These are phyloP conservation scores for Aspergillus transmontanensis DNA, from an alignment of 2,329 filamentous ascomycete species.

Conservation along the genomic window DNA sequence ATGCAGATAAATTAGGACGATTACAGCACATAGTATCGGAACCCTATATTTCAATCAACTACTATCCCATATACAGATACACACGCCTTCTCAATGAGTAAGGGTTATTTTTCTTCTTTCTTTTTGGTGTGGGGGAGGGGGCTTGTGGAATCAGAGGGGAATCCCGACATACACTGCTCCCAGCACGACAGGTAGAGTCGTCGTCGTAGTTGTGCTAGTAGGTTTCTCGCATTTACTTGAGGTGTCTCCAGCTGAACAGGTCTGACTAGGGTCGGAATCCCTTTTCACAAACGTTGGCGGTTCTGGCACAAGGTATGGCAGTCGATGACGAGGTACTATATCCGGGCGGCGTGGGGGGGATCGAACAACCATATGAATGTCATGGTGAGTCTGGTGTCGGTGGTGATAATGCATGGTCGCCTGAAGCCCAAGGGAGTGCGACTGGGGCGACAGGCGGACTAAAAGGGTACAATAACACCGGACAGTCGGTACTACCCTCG, in stretches of 20 bases:
- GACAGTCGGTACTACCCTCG: too few species aligned
- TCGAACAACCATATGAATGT: slow-evolving; percentile 25
- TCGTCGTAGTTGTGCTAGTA: slow-evolving; percentile 53
- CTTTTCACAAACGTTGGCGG: slow-evolving; percentile 32
- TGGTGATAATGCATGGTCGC: slow-evolving; percentile 28
- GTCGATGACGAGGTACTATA: slow-evolving; percentile 28
- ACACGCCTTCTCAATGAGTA: not conserved
- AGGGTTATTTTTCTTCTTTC: not conserved
- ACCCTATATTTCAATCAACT: slow-evolving; percentile 60
- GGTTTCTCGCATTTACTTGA: slow-evolving; percentile 60
- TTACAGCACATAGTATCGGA: slow-evolving; percentile 67
- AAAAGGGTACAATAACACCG: not conserved
- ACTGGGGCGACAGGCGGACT: not conserved
- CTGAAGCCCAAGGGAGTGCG: slow-evolving; percentile 4
- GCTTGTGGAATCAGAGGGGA: not conserved
- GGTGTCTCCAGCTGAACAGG: slow-evolving; percentile 28
- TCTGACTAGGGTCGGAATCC: slow-evolving; percentile 23
- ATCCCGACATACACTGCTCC: slow-evolving; percentile 65
- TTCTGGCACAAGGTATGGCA: slow-evolving; percentile 24
- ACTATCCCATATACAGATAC: not conserved
- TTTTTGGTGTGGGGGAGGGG: not conserved
- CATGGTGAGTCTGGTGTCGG: slow-evolving; percentile 30
- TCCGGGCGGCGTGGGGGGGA: slow-evolving; percentile 26
- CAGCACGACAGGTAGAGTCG: slow-evolving; percentile 67
- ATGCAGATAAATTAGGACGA: slow-evolving; percentile 76